phyloP scores from a whole-genome alignment of 2,329 filamentous ascomycete species.

The Neoarthrinium moseri region DNA sequence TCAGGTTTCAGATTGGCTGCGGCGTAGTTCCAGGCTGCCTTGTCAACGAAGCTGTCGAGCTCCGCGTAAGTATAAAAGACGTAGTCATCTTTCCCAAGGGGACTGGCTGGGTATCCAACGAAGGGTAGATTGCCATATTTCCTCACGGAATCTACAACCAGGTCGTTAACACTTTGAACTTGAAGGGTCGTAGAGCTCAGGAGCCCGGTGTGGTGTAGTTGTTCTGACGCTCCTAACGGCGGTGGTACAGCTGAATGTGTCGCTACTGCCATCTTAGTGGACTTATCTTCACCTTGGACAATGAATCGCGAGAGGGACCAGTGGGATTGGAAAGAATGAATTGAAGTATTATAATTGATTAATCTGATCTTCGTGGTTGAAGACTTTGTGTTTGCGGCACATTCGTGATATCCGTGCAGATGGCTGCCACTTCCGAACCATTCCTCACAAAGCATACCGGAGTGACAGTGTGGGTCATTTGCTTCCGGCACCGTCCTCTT shows the following conservation, averaged over 20 bases:
- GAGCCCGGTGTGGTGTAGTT: background rate
- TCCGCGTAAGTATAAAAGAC: background rate
- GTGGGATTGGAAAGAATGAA: too few species aligned
- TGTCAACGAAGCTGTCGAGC: background rate
- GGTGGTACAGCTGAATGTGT: background rate
- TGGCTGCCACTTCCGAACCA: too few species aligned
- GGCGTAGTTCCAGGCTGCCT: background rate
- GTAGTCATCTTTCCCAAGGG: slow-evolving; percentile 3
- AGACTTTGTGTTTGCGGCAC: background rate
- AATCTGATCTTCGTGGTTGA: too few species aligned
- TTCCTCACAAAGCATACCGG: too few species aligned
- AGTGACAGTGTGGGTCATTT: too few species aligned
- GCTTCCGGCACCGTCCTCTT: too few species aligned
- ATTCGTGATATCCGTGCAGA: background rate
- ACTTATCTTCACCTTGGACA: too few species aligned
- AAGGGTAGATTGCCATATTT: background rate
- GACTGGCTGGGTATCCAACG: background rate
- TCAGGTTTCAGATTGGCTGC: background rate
- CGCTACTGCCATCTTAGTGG: slow-evolving; percentile 6
- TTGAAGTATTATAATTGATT: too few species aligned
- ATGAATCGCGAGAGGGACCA: too few species aligned
- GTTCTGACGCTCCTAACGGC: background rate
- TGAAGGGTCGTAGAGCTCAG: background rate
- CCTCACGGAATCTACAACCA: background rate
- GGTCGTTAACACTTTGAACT: background rate